Percentiles rank a stretch among this genome's conserved stretches.
phyloP scores from a whole-genome alignment of 495 filamentous ascomycete genomes.

The Hyphodiscus hymeniophilus region DNA sequence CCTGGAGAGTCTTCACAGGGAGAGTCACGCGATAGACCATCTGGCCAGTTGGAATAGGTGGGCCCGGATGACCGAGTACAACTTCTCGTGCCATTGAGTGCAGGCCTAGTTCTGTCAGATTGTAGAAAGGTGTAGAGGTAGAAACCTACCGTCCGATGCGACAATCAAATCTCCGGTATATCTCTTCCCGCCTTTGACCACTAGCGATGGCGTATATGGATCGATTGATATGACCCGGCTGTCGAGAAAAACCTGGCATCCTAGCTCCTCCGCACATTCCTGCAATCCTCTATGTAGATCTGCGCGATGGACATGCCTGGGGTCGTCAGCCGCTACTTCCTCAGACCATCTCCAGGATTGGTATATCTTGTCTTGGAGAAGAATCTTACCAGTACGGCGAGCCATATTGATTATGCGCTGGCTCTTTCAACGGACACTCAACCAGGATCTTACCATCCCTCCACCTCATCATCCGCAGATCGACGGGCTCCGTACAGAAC shows the following conservation, averaged over 20 bases:
- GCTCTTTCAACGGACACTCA: constrained; percentile 32
- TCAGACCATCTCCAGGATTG: too few species aligned
- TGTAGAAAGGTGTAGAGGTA: too few species aligned
- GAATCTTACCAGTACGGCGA: constrained; percentile 25
- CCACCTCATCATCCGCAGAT: constrained; percentile 33
- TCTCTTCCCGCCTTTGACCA: constrained; percentile 25
- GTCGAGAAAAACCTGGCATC: constrained; percentile 39
- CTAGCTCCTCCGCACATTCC: constrained; percentile 41
- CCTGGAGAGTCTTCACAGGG: constrained; percentile 40
- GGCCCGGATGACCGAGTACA: constrained; percentile 33
- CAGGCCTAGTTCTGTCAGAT: constrained; percentile 24
- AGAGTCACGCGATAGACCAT: constrained; percentile 57
- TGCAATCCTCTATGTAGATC: constrained; percentile 48
- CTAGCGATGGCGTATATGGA: constrained; percentile 22
- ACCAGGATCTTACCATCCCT: constrained; percentile 31
- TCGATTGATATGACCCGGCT: constrained; percentile 31
- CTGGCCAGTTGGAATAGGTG: constrained; percentile 53
- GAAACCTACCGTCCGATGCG: constrained; percentile 41
- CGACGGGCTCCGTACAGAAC: constrained; percentile 29
- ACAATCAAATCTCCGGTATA: constrained; percentile 45
- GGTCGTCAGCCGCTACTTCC: background rate
- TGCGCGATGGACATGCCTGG: constrained; percentile 47
- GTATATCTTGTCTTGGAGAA: too few species aligned
- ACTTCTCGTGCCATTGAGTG: constrained; percentile 42
- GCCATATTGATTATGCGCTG: constrained; percentile 35